These are phyloP conservation scores for Coemansia sp. DNA, from an alignment of 192 early-diverging fungal genomes.

Conservation along the genomic window DNA sequence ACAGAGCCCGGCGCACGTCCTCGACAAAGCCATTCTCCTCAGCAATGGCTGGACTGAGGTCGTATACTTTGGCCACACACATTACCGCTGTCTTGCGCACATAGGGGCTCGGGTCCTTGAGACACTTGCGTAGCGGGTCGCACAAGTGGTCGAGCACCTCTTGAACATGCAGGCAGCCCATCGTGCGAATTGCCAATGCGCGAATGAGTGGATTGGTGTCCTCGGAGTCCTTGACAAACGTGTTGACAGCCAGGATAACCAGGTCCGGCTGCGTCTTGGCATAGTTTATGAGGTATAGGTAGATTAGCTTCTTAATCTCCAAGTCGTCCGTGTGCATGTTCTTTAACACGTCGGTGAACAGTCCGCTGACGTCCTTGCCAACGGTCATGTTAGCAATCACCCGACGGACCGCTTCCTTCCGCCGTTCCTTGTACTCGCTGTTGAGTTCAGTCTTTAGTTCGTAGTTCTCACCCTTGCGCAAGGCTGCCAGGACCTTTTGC, in stretches of 20 bases:
- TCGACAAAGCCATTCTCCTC: conserved; percentile 94
- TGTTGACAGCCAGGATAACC: conserved; percentile 94
- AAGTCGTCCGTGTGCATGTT: conserved; percentile 99
- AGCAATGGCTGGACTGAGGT: conserved; percentile 81
- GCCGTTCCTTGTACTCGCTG: conserved; percentile 91
- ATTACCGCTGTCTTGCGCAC: conserved; percentile 96
- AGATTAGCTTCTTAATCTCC: conserved; percentile 97
- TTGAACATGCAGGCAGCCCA: conserved; percentile 96
- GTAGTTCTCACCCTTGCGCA: conserved; percentile 81
- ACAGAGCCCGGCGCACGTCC: conserved; percentile 81
- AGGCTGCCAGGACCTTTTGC: conserved; percentile 49
- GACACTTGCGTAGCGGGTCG: conserved; percentile 87
- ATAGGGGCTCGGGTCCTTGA: conserved; percentile 93
- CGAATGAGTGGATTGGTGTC: conserved; percentile 93
- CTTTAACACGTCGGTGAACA: conserved; percentile 97
- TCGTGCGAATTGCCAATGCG: conserved; percentile 94
- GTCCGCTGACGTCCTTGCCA: conserved; percentile 93
- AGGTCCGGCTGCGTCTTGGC: conserved; percentile 95
- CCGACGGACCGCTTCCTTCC: conserved; percentile 97
- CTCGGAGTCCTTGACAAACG: conserved; percentile 97
- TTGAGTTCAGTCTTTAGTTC: conserved; percentile 97
- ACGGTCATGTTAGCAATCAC: conserved; percentile 99
- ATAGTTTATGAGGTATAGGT: conserved; percentile 98
- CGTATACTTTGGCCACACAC: conserved; percentile 94
- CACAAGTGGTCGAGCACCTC: conserved; percentile 92